Evolutionary conservation across 2,329 filamentous ascomycete species (phyloP).

Genomic region (Cadophora sp.): DNA sequence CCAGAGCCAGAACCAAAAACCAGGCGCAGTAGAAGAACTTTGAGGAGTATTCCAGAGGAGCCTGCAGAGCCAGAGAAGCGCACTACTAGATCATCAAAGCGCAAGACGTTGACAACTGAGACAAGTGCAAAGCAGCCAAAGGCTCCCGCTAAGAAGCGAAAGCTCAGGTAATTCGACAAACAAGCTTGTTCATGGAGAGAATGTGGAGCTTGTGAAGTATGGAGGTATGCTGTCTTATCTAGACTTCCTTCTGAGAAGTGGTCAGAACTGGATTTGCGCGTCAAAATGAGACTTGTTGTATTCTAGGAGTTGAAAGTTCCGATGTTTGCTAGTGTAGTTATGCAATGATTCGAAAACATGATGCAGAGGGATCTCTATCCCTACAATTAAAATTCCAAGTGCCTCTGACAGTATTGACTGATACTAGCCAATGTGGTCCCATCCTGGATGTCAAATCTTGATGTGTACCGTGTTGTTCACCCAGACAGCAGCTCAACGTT

Average conservation of each 20-base stretch:
- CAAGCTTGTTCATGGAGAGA: not conserved
- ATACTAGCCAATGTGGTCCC: too few relatives aligned
- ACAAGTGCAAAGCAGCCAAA: not conserved
- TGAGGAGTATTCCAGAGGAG: not conserved
- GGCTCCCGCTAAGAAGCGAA: not conserved
- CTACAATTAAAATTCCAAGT: too few relatives aligned
- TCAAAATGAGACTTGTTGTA: not conserved
- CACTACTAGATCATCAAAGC: conserved; percentile 1
- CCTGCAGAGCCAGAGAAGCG: not conserved
- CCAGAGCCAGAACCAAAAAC: not conserved
- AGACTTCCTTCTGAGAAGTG: not conserved
- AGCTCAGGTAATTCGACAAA: not conserved
- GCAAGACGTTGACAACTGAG: not conserved
- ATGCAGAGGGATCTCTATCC: too few relatives aligned
- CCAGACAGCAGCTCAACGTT: not conserved
- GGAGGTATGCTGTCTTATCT: too few relatives aligned
- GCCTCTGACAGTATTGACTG: too few relatives aligned
- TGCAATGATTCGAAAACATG: too few relatives aligned
- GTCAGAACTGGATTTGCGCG: not conserved
- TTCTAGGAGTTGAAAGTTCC: not conserved
- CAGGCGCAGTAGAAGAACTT: not conserved
- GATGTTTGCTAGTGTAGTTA: not conserved
- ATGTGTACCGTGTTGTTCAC: not conserved
- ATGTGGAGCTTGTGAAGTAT: not conserved
- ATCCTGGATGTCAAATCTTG: too few relatives aligned